Evolutionary conservation across 352 stramenopile genomes (phyloP).

Genomic region (Globisporangium lucens): DNA sequence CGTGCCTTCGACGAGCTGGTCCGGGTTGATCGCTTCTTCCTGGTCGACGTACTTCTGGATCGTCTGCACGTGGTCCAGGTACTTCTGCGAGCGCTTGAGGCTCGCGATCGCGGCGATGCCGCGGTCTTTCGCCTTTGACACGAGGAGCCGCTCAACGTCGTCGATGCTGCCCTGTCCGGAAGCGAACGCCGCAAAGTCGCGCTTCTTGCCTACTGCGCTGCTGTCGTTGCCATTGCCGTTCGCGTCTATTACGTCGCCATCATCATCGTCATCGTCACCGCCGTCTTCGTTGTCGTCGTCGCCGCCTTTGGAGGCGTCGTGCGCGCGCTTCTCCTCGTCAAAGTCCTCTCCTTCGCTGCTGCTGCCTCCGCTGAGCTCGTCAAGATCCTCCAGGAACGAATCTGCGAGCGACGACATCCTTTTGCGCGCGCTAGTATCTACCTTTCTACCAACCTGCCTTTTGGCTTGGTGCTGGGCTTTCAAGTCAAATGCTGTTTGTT

Average conservation of each 20-base stretch:
- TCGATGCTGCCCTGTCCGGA: conserved; percentile 20
- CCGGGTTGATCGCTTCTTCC: conserved; percentile 25
- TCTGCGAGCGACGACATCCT: conserved; percentile 84
- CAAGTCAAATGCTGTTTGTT: neutral
- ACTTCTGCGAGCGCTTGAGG: conserved; percentile 74
- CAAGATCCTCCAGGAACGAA: conserved; percentile 88
- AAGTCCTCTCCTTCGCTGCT: conserved; percentile 61
- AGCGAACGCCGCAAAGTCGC: conserved; percentile 22
- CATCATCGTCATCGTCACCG: conserved; percentile 21
- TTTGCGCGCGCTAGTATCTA: neutral
- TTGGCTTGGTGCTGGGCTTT: neutral
- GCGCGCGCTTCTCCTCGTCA: conserved; percentile 7
- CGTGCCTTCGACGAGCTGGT: conserved; percentile 56
- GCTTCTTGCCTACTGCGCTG: conserved; percentile 16
- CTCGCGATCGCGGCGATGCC: conserved; percentile 57
- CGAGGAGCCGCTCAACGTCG: conserved; percentile 38
- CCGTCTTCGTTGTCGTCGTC: conserved; percentile 19
- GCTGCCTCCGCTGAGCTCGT: conserved; percentile 83
- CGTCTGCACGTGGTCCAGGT: conserved; percentile 64
- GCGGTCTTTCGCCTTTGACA: conserved; percentile 41
- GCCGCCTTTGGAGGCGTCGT: conserved; percentile 3
- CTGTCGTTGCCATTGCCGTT: conserved; percentile 14
- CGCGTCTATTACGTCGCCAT: conserved; percentile 20
- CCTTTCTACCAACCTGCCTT: neutral
- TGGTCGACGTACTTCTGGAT: conserved; percentile 55